Evolutionary conservation across 2,329 filamentous ascomycete species (phyloP).

Genomic region (Purpureocillium takamizusanense): DNA sequence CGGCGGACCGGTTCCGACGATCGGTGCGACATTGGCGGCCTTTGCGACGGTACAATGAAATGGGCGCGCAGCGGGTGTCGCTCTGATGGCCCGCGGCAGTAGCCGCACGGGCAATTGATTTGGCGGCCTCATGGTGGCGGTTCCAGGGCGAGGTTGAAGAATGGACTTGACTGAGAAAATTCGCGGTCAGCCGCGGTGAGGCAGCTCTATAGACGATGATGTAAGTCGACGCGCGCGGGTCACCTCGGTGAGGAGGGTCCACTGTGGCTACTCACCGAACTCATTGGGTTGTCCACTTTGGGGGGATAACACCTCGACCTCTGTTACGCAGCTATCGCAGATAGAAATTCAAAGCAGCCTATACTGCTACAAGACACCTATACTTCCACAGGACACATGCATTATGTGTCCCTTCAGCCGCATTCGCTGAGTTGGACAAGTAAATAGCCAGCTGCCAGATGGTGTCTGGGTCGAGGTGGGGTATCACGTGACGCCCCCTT

Average conservation of each 20-base stretch:
- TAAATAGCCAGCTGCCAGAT: neutral
- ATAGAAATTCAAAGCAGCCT: too few relatives aligned
- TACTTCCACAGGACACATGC: too few relatives aligned
- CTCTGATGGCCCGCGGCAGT: conserved; percentile 15
- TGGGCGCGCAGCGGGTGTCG: conserved; percentile 12
- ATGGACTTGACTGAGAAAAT: conserved; percentile 5
- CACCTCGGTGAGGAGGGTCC: conserved; percentile 1
- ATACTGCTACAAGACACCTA: too few relatives aligned
- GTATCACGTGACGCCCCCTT: conserved; percentile 24
- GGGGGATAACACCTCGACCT: too few relatives aligned
- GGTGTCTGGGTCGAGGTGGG: conserved; percentile 7
- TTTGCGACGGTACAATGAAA: conserved; percentile 23
- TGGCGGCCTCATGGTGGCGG: conserved; percentile 29
- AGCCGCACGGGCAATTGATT: conserved; percentile 29
- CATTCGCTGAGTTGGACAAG: too few relatives aligned
- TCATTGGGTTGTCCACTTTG: too few relatives aligned
- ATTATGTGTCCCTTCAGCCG: too few relatives aligned
- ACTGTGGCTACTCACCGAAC: neutral
- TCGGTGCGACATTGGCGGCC: conserved; percentile 39
- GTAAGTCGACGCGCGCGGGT: conserved; percentile 4
- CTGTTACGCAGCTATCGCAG: too few relatives aligned
- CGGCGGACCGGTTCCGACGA: conserved; percentile 50
- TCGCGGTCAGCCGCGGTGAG: neutral
- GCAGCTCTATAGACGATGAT: conserved; percentile 4
- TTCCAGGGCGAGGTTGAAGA: conserved; percentile 4